These are phyloP conservation scores for Ilyonectria mors-panacis DNA, from an alignment of 2,329 filamentous ascomycete genomes.

Conservation along the genomic window DNA sequence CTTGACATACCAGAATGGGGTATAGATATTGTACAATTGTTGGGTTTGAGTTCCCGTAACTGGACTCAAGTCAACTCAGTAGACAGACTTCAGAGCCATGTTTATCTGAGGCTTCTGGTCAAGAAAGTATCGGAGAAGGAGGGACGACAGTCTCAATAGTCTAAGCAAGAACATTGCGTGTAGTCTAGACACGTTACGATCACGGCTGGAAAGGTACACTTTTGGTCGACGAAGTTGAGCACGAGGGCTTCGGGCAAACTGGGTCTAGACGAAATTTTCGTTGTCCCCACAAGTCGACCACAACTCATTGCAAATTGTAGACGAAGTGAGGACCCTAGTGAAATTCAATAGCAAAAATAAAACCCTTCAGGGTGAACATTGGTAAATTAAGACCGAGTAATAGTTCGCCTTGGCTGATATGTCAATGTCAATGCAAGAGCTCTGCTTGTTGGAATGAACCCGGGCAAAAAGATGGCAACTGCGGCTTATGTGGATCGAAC, in stretches of 20 bases:
- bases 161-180: not conserved
- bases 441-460: not conserved
- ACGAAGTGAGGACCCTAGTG: not conserved
- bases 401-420: not conserved
- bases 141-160: not conserved
- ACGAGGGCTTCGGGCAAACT: not conserved
- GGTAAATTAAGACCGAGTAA: not conserved
- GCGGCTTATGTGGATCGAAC: slow-evolving; percentile 1
- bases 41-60: not conserved
- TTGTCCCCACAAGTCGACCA: not conserved
- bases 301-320: not conserved
- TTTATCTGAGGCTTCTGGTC: not conserved
- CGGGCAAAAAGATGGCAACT: not conserved
- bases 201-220: not conserved
- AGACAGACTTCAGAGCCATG: not conserved
- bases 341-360: not conserved
- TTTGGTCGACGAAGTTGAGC: not conserved
- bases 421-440: not conserved
- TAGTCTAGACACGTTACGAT: not conserved
- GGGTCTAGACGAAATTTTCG: not conserved
- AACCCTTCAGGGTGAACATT: not conserved
- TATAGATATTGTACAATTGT: not conserved
- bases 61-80: not conserved
- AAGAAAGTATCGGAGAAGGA: not conserved
- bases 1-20: not conserved